Conservation (phyloP, 495 filamentous ascomycete genomes). For the Friedmanniomyces simplex region DNA sequence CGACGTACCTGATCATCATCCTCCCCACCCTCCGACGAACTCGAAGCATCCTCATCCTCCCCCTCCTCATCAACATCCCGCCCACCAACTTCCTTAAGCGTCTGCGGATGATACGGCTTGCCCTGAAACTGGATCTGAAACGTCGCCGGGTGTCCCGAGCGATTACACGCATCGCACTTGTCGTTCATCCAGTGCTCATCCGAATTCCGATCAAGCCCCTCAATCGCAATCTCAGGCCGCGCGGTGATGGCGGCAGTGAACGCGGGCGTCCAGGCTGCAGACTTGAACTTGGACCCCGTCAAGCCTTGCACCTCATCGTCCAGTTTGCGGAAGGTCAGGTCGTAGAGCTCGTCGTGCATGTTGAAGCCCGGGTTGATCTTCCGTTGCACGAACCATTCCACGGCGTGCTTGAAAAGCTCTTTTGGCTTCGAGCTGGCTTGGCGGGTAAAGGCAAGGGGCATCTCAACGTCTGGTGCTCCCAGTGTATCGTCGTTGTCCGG, state of each 20-base stretch:
- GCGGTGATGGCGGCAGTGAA: slow-evolving; percentile 57
- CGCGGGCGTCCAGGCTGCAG: slow-evolving; percentile 57
- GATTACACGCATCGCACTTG: slow-evolving; percentile 69
- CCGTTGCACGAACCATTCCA: slow-evolving; percentile 76
- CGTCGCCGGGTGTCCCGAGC: slow-evolving; percentile 56
- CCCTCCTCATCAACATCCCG: slow-evolving; percentile 21
- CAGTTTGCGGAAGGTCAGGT: slow-evolving; percentile 62
- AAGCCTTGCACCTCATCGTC: slow-evolving; percentile 60
- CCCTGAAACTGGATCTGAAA: slow-evolving; percentile 53
- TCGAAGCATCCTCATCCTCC: slow-evolving; percentile 23
- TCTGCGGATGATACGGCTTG: slow-evolving; percentile 56
- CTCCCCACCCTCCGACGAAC: slow-evolving; percentile 3
- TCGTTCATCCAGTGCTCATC: slow-evolving; percentile 26
- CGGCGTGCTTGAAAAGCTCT: slow-evolving; percentile 65
- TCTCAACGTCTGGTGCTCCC: slow-evolving; percentile 45
- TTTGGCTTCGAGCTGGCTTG: slow-evolving; percentile 57
- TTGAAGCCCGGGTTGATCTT: slow-evolving; percentile 67
- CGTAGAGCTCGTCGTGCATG: slow-evolving; percentile 53
- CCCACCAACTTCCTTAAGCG: slow-evolving; percentile 53
- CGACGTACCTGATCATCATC: background rate
- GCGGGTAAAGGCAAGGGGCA: slow-evolving; percentile 60
- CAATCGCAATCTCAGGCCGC: slow-evolving; percentile 42
- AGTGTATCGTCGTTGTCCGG: slow-evolving; percentile 55
- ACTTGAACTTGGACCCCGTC: slow-evolving; percentile 60
- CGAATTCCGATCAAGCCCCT: slow-evolving; percentile 24